These are phyloP conservation scores for Uncinocarpus reesii DNA, from an alignment of 2,329 filamentous ascomycete species.

Conservation along the genomic window DNA sequence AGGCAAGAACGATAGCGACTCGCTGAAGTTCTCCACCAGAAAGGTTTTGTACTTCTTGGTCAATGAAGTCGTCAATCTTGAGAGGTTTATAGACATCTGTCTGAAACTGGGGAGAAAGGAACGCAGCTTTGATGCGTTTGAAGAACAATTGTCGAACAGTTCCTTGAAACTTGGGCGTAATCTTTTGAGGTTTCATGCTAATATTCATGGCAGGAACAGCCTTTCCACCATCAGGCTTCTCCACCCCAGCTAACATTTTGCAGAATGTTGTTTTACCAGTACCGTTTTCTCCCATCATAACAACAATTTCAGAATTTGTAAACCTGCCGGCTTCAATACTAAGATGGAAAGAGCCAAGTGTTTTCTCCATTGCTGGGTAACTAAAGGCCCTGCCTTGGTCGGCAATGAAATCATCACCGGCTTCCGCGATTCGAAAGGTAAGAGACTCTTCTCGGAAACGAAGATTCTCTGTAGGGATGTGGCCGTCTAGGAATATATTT, in stretches of 20 bases:
- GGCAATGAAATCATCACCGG: conserved; percentile 73
- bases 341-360: conserved; percentile 77
- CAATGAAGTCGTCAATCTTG: conserved; percentile 97
- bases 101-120: conserved; percentile 96
- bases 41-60: conserved; percentile 97
- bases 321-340: conserved; percentile 73
- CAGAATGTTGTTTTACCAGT: conserved; percentile 99
- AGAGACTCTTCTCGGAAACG: conserved; percentile 96
- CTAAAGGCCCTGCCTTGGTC: conserved; percentile 76
- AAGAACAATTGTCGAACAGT: conserved; percentile 97
- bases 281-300: conserved; percentile 99
- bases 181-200: conserved; percentile 99
- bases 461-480: conserved; percentile 96
- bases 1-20: conserved; percentile 94
- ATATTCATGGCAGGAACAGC: conserved; percentile 90
- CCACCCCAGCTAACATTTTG: conserved; percentile 81
- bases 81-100: conserved; percentile 99
- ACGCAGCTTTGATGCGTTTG: conserved; percentile 98
- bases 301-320: conserved; percentile 95
- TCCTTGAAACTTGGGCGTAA: conserved; percentile 94
- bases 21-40: conserved; percentile 99
- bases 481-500: conserved; percentile 97
- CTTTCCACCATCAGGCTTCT: conserved; percentile 74
- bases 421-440: conserved; percentile 87
- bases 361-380: conserved; percentile 90